phyloP scores from a whole-genome alignment of 345 rosid species.

The Lepidium aucheri region DNA sequence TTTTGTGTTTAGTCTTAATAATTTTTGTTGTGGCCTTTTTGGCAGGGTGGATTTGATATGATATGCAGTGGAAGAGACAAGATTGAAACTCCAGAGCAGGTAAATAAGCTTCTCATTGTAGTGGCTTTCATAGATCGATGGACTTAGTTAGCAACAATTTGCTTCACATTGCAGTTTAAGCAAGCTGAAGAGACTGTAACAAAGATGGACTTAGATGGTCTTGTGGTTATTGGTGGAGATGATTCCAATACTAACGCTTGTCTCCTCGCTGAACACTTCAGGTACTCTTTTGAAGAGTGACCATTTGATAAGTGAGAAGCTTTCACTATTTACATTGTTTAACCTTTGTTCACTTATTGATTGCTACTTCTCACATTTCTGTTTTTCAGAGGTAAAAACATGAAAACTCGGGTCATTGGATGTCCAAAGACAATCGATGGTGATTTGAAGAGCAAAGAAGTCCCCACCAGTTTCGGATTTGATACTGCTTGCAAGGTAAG shows the following conservation, averaged over 20 bases:
- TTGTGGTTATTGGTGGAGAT: slow-evolving; percentile 96
- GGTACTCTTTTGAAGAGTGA: slow-evolving; percentile 25
- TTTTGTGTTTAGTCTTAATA: background rate
- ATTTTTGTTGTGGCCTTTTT: background rate
- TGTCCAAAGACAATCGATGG: slow-evolving; percentile 99
- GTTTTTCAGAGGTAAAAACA: slow-evolving; percentile 51
- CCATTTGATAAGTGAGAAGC: too few relatives aligned
- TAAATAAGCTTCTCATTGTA: background rate
- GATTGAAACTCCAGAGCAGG: slow-evolving; percentile 96
- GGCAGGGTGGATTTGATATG: slow-evolving; percentile 99
- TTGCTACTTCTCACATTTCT: background rate
- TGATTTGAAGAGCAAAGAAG: slow-evolving; percentile 92
- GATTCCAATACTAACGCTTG: slow-evolving; percentile 99
- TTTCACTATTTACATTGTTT: background rate
- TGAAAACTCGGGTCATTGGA: slow-evolving; percentile 82
- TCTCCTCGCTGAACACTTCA: slow-evolving; percentile 96
- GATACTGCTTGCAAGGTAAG: slow-evolving; percentile 97
- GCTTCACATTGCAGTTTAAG: slow-evolving; percentile 51
- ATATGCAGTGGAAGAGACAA: slow-evolving; percentile 98
- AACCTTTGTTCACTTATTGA: background rate
- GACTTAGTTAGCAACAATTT: background rate
- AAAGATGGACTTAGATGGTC: slow-evolving; percentile 90
- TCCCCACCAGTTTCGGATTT: slow-evolving; percentile 91
- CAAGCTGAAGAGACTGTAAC: slow-evolving; percentile 92
- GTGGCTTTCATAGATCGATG: background rate